Evolutionary conservation across 768 basidiomycete genomes (phyloP).

Genomic region (Boletus fagicola): DNA sequence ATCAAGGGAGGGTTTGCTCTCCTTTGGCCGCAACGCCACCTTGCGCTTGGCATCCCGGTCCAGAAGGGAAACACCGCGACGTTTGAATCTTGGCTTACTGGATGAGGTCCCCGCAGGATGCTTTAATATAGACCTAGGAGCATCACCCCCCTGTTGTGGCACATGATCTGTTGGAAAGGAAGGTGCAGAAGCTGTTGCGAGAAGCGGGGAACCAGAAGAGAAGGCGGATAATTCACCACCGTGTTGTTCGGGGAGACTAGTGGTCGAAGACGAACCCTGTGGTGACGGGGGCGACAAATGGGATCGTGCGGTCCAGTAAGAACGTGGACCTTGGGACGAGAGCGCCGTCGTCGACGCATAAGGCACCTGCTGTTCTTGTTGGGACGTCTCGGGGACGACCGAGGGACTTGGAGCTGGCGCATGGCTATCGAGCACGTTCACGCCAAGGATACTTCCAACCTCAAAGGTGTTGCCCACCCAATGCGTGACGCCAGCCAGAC

Average conservation of each 20-base stretch:
- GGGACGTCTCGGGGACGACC: constrained; percentile 2
- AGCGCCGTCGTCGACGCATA: constrained; percentile 21
- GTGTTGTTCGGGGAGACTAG: constrained; percentile 14
- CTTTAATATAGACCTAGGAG: constrained; percentile 29
- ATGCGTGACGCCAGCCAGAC: constrained; percentile 20
- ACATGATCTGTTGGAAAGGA: constrained; percentile 5
- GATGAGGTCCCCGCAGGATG: constrained; percentile 8
- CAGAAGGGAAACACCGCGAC: constrained; percentile 15
- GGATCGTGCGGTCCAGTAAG: constrained; percentile 24
- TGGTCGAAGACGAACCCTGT: constrained; percentile 13
- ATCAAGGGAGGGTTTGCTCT: constrained; percentile 25
- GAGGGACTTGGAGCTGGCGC: constrained; percentile 5
- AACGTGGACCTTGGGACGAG: constrained; percentile 22
- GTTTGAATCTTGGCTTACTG: constrained; percentile 5
- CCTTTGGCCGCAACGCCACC: constrained; percentile 14
- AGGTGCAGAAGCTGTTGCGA: constrained; percentile 13
- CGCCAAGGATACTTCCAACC: constrained; percentile 71
- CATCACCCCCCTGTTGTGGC: constrained; percentile 6
- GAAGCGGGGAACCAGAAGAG: constrained; percentile 28
- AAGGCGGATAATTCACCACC: constrained; percentile 12
- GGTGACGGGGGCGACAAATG: constrained; percentile 16
- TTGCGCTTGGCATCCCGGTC: constrained; percentile 11
- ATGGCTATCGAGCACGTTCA: constrained; percentile 49
- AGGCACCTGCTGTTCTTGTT: constrained; percentile 1
- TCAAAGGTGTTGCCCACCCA: constrained; percentile 81